Percentiles rank a stretch among this genome's conserved stretches.
These are phyloP conservation scores for Escallonia rubra DNA, from an alignment of 129 eudicot genomes.

Conservation along the genomic window DNA sequence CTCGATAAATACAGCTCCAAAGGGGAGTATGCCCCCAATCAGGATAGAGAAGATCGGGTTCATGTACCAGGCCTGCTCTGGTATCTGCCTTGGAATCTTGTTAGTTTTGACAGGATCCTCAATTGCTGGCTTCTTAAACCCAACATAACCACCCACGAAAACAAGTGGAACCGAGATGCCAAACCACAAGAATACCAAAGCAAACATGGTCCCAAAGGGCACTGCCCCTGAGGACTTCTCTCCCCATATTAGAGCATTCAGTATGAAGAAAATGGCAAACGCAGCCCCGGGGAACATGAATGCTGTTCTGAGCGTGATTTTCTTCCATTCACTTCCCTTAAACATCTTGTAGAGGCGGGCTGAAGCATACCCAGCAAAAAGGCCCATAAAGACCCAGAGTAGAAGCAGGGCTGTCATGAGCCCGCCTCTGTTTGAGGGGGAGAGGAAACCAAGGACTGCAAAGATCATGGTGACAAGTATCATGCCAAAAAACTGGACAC, in stretches of 20 bases:
- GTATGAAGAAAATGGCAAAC: slow-evolving; percentile 36
- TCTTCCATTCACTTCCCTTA: slow-evolving; percentile 62
- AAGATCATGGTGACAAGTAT: slow-evolving; percentile 47
- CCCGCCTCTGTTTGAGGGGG: slow-evolving; percentile 60
- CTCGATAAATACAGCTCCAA: slow-evolving; percentile 61
- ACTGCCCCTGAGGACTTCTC: slow-evolving; percentile 62
- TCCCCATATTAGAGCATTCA: slow-evolving; percentile 56
- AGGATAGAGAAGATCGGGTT: slow-evolving; percentile 55
- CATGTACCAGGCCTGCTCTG: slow-evolving; percentile 72
- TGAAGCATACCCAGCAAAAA: slow-evolving; percentile 56
- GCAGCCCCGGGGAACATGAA: slow-evolving; percentile 49
- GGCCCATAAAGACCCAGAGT: slow-evolving; percentile 61
- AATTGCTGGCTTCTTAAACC: slow-evolving; percentile 40
- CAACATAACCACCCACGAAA: slow-evolving; percentile 45
- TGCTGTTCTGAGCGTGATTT: slow-evolving; percentile 43
- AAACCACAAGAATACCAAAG: slow-evolving; percentile 50
- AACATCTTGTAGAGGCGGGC: slow-evolving; percentile 59
- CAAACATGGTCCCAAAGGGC: slow-evolving; percentile 63
- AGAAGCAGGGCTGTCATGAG: slow-evolving; percentile 58
- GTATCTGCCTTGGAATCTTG: slow-evolving; percentile 56
- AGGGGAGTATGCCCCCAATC: slow-evolving; percentile 60
- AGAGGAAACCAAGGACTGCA: slow-evolving; percentile 56
- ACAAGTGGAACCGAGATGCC: slow-evolving; percentile 56
- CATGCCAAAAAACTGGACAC: slow-evolving; percentile 59
- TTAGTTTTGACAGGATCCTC: slow-evolving; percentile 61